These are phyloP conservation scores for Phylloporus scabripes DNA, from an alignment of 768 basidiomycete genomes.

Conservation along the genomic window DNA sequence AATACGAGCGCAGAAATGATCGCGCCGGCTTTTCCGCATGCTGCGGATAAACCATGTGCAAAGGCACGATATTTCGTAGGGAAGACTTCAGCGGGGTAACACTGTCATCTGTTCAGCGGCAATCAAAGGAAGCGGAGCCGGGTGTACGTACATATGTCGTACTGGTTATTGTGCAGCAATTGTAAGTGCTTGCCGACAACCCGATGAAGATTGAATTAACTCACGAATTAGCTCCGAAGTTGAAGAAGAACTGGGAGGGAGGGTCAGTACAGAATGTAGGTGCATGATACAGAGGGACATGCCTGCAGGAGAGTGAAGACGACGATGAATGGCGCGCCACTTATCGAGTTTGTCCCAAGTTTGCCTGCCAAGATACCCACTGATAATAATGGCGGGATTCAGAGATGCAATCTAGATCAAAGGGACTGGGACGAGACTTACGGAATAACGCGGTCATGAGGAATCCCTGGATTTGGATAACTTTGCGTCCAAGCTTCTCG, in stretches of 20 bases:
- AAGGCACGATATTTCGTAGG: constrained; percentile 69
- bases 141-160: constrained; percentile 44
- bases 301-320: constrained; percentile 67
- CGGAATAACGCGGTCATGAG: constrained; percentile 62
- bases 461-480: constrained; percentile 75
- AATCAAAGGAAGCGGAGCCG: too few relatives aligned
- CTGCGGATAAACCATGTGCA: constrained; percentile 73
- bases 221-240: constrained; percentile 71
- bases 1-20: constrained; percentile 74
- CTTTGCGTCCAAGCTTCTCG: constrained; percentile 68
- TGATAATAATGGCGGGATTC: constrained; percentile 19
- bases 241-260: constrained; percentile 63
- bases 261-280: not conserved
- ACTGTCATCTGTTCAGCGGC: constrained; percentile 30
- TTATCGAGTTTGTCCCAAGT: constrained; percentile 43
- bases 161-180: constrained; percentile 20
- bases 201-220: constrained; percentile 11
- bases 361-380: constrained; percentile 66
- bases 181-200: not conserved
- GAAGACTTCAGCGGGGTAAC: constrained; percentile 75
- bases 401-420: not conserved
- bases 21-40: constrained; percentile 68
- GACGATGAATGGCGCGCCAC: constrained; percentile 59
- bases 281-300: not conserved
- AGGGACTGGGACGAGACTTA: constrained; percentile 24